phyloP scores from a whole-genome alignment of 2,329 filamentous ascomycete species.

The Aspergillus hiratsukae region DNA sequence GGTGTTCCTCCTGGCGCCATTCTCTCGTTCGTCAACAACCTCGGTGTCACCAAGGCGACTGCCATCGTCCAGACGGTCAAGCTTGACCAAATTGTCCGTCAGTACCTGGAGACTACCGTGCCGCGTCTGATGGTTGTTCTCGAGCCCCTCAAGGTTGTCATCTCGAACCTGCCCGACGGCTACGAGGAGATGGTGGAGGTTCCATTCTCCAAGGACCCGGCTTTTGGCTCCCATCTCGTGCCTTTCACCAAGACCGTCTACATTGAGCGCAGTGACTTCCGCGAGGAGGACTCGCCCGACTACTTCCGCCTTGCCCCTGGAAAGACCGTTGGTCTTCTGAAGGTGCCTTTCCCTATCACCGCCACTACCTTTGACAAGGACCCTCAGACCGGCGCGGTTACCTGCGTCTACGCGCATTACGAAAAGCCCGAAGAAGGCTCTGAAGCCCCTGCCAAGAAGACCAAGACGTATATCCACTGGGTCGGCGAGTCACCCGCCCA shows the following conservation, averaged over 20 bases:
- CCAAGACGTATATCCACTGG: conserved; percentile 87
- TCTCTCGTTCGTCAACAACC: conserved; percentile 82
- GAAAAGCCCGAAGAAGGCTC: conserved; percentile 64
- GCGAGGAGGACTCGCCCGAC: conserved; percentile 65
- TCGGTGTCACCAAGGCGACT: conserved; percentile 79
- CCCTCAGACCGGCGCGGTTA: conserved; percentile 58
- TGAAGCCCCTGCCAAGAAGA: conserved; percentile 47
- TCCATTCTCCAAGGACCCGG: conserved; percentile 74
- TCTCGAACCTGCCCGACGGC: conserved; percentile 71
- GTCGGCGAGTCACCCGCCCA: conserved; percentile 65
- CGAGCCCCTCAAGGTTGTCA: conserved; percentile 76
- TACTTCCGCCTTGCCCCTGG: conserved; percentile 75
- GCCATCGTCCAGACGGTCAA: conserved; percentile 74
- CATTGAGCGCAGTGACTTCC: conserved; percentile 77
- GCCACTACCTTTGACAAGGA: conserved; percentile 67
- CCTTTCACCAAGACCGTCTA: conserved; percentile 74
- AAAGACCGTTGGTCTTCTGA: conserved; percentile 68
- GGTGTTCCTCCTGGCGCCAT: conserved; percentile 86
- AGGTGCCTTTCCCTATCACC: conserved; percentile 65
- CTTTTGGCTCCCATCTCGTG: conserved; percentile 49
- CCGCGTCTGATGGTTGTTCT: conserved; percentile 86
- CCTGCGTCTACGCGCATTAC: conserved; percentile 61
- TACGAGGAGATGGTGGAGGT: conserved; percentile 61
- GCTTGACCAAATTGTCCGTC: conserved; percentile 81
- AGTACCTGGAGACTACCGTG: conserved; percentile 82